Evolutionary conservation across 768 basidiomycete species (phyloP).

Genomic region (Piloderma croceum): DNA sequence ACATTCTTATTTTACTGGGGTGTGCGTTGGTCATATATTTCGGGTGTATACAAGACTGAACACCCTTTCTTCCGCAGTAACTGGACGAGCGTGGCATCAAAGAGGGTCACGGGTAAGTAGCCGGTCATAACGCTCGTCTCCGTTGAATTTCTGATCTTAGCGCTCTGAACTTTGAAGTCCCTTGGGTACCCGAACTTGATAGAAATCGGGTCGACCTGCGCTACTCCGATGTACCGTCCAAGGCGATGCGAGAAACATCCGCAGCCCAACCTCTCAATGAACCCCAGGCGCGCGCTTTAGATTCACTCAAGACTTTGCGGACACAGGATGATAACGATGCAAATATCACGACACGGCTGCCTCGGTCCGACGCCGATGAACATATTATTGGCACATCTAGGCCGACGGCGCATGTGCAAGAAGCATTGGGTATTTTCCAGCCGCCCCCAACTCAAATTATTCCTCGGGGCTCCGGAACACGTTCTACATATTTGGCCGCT

Average conservation of each 20-base stretch:
- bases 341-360: background rate
- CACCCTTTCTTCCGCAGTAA: constrained; percentile 24
- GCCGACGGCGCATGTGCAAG: no score
- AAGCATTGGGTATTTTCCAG: background rate
- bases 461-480: background rate
- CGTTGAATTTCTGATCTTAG: constrained; percentile 9
- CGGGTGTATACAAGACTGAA: constrained; percentile 11
- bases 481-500: background rate
- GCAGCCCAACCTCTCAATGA: background rate
- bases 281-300: background rate
- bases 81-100: constrained; percentile 23
- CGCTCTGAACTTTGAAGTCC: constrained; percentile 11
- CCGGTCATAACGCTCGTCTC: constrained; percentile 3
- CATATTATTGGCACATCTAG: background rate
- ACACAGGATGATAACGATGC: background rate
- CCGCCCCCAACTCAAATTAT: background rate
- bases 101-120: constrained; percentile 3
- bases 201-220: background rate
- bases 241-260: background rate
- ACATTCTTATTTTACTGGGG: constrained; percentile 44
- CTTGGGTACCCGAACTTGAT: constrained; percentile 4
- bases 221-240: background rate
- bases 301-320: background rate
- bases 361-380: background rate
- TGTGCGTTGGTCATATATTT: constrained; percentile 32